Evolutionary conservation across 768 basidiomycete genomes (phyloP), one percentile per base, ranked within the genome.

Genomic region (Inosperma sp.): DNA sequence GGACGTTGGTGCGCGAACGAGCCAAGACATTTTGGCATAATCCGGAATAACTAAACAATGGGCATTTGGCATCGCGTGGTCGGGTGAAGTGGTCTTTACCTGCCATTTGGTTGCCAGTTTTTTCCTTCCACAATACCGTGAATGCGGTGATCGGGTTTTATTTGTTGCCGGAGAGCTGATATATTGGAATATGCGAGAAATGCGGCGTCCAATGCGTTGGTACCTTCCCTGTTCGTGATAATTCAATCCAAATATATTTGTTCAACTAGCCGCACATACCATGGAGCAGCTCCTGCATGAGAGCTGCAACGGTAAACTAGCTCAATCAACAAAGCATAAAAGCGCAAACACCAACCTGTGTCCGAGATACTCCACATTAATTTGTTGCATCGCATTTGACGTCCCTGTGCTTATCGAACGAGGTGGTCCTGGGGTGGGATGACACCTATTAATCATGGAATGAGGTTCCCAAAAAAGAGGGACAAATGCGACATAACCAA

Each of bases 141-240:
- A 6, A 93, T 73, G 19, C 92, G 83, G 56, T 84, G 78, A 39
- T 84, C 80, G 0, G 93, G 92, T 63, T 83, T 83, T 52, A 92
- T 82, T 69, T 95, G 93, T 65, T 95, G 93, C 10, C 93, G 79
- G 40, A 95, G 75, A 19, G 82, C 81, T 3, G 90, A 84, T 34
- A 95, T 76, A 40, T 79, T 76, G 7, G 83, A 81, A 64, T 94
- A 93, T 0, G 90, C 86, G 7, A 90, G 68, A 63, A 93, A 86
- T 1, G 91, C 91, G 0, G 93, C 93, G 60, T 94, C 93, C 36
- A 91, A 77, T 10, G 91, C 89, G 60, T 93, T 93, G 34, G 77
- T 78, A 19, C 86, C 91, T 65, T 93, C 88, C 86, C 78, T 79
- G 52, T 36, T 43, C 45, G 54, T 26, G 44, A 40, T 40, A 16